Conservation (phyloP, 1,284 basidiomycete species). For the Cystobasidiaceae sp. region DNA sequence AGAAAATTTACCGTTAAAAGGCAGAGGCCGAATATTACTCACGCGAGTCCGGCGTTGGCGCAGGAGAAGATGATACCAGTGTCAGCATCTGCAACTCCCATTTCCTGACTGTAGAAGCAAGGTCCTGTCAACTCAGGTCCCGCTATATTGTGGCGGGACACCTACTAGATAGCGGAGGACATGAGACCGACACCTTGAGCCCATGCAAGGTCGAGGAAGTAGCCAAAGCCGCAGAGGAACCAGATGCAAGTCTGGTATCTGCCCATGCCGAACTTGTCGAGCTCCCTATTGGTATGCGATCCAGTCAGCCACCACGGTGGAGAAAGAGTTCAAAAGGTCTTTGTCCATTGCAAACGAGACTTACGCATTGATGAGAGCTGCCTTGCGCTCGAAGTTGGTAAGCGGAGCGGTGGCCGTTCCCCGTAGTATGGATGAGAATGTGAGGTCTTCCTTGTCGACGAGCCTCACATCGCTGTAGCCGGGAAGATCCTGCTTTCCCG, state of each 20-base stretch:
- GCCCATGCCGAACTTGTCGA: slow-evolving; percentile 68
- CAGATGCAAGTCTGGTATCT: no score
- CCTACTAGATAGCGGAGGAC: slow-evolving; percentile 4
- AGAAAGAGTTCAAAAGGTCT: no score
- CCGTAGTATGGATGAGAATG: not conserved
- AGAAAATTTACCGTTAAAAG: no score
- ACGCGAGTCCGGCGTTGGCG: slow-evolving; percentile 55
- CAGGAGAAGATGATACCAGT: slow-evolving; percentile 59
- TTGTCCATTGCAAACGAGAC: no score
- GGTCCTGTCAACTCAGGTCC: no score
- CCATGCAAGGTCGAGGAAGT: no score
- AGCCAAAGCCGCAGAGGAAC: no score
- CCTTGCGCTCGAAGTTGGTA: slow-evolving; percentile 18
- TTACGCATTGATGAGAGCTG: slow-evolving; percentile 51
- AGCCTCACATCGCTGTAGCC: not conserved
- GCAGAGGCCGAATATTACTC: no score
- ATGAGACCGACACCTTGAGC: slow-evolving; percentile 37
- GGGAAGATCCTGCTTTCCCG: not conserved
- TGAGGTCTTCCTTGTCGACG: not conserved
- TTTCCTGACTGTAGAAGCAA: no score
- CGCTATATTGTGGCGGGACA: no score
- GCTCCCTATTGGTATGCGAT: slow-evolving; percentile 60
- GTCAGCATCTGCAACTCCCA: not conserved
- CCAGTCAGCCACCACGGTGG: no score
- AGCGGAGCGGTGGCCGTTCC: not conserved